phyloP scores from a whole-genome alignment of 768 basidiomycete genomes.

The Pleurotus eryngii region DNA sequence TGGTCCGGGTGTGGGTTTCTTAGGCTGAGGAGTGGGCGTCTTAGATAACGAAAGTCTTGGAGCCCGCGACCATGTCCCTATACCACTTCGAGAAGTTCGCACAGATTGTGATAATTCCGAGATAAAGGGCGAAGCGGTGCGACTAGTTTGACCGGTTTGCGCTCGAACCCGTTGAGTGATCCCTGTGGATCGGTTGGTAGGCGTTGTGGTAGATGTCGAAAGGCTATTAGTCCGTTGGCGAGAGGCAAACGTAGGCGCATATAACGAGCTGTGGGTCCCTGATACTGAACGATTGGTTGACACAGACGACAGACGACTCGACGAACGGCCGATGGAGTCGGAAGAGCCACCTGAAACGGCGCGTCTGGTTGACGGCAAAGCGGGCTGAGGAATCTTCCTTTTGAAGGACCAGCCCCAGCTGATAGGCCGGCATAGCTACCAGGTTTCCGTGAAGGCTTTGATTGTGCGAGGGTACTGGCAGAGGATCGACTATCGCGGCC shows the following conservation, averaged over 20 bases:
- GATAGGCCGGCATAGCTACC: conserved; percentile 39
- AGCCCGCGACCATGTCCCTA: conserved; percentile 60
- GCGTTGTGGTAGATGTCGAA: conserved; percentile 33
- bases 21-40: conserved; percentile 45
- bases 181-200: conserved; percentile 28
- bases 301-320: conserved; percentile 55
- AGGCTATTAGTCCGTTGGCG: conserved; percentile 77
- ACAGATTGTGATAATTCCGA: conserved; percentile 55
- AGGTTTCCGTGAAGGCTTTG: conserved; percentile 22
- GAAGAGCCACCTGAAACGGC: conserved; percentile 42
- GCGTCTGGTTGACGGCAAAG: conserved; percentile 42
- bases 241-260: conserved; percentile 75
- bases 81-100: conserved; percentile 37
- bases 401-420: conserved; percentile 25
- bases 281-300: conserved; percentile 66
- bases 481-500: conserved; percentile 58
- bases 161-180: conserved; percentile 37
- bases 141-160: conserved; percentile 30
- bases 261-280: conserved; percentile 53
- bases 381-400: conserved; percentile 43
- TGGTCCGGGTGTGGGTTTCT: conserved; percentile 27
- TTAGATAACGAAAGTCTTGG: conserved; percentile 57
- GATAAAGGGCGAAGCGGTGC: conserved; percentile 55
- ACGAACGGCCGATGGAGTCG: conserved; percentile 44
- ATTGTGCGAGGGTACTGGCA: conserved; percentile 15